Evolutionary conservation across 1,284 basidiomycete genomes (phyloP).

Genomic region (Phellinidium pouzarii): DNA sequence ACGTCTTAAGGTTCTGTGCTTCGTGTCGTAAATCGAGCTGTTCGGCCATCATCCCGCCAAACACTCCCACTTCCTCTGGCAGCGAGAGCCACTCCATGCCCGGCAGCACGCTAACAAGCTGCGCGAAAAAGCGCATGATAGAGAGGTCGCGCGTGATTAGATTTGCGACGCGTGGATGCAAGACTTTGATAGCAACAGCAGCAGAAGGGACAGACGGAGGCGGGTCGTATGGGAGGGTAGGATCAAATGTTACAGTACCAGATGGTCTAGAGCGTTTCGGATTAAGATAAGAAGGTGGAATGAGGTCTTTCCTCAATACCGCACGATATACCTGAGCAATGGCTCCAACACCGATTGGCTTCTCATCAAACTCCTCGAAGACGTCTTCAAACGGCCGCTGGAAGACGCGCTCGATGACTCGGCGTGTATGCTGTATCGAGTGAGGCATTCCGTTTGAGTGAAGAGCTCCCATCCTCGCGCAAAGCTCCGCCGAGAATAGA

Average conservation of each 20-base stretch:
- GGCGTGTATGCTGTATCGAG: constrained; percentile 74
- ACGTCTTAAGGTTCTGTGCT: constrained; percentile 80
- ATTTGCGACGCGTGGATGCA: constrained; percentile 82
- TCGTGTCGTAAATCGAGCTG: constrained; percentile 92
- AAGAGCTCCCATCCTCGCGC: constrained; percentile 77
- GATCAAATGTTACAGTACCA: constrained; percentile 42
- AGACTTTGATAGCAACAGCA: constrained; percentile 91
- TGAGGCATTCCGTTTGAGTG: constrained; percentile 91
- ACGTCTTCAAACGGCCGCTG: constrained; percentile 78
- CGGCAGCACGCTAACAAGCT: constrained; percentile 72
- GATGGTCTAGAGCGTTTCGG: constrained; percentile 52
- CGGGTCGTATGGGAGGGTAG: constrained; percentile 51
- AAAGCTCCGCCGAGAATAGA: constrained; percentile 90
- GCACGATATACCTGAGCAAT: constrained; percentile 95
- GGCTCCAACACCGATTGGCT: constrained; percentile 94
- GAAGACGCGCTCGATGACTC: constrained; percentile 83
- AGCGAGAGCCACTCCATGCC: constrained; percentile 97
- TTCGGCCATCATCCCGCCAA: constrained; percentile 95
- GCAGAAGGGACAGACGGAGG: constrained; percentile 68
- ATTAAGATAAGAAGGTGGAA: constrained; percentile 74
- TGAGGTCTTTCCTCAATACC: constrained; percentile 74
- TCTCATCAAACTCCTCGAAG: constrained; percentile 85
- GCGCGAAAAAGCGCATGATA: constrained; percentile 94
- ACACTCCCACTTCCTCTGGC: constrained; percentile 92
- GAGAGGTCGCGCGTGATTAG: constrained; percentile 84